These are phyloP conservation scores for Erodium trifolium DNA, from an alignment of 441 rosid species.

Conservation along the genomic window DNA sequence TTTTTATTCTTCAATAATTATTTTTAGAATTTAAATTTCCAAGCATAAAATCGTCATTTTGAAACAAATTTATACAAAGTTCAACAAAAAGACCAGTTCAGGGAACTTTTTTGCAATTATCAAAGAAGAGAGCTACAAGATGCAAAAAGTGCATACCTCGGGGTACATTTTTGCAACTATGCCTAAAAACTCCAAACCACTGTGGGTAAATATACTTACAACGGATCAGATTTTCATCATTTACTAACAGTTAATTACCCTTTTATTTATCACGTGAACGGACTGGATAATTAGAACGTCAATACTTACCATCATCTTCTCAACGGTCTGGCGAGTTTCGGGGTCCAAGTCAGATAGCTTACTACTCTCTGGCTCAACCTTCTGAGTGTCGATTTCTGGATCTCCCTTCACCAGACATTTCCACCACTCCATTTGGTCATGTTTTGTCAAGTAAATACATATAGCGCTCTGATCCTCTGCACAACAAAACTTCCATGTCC, in stretches of 20 bases:
- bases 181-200: too few relatives aligned
- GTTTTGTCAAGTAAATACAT: conserved; percentile 79
- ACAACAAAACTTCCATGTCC: not conserved
- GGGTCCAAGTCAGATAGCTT: conserved; percentile 80
- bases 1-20: too few relatives aligned
- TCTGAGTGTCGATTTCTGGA: conserved; percentile 87
- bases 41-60: too few relatives aligned
- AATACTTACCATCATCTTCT: conserved; percentile 82
- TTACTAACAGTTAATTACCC: not conserved
- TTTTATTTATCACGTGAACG: not conserved
- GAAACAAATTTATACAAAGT: too few relatives aligned
- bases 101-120: too few relatives aligned
- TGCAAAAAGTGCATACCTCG: too few relatives aligned
- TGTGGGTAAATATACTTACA: too few relatives aligned
- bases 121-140: too few relatives aligned
- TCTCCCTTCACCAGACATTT: conserved; percentile 73
- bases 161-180: too few relatives aligned
- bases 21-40: too few relatives aligned
- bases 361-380: conserved; percentile 90
- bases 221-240: not conserved
- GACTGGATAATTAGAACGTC: not conserved
- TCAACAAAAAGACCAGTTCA: too few relatives aligned
- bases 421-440: conserved; percentile 98
- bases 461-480: conserved; percentile 79
- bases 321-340: conserved; percentile 78